Evolutionary conservation across 495 filamentous ascomycete species (phyloP).

Genomic region (Daldinia decipiens): DNA sequence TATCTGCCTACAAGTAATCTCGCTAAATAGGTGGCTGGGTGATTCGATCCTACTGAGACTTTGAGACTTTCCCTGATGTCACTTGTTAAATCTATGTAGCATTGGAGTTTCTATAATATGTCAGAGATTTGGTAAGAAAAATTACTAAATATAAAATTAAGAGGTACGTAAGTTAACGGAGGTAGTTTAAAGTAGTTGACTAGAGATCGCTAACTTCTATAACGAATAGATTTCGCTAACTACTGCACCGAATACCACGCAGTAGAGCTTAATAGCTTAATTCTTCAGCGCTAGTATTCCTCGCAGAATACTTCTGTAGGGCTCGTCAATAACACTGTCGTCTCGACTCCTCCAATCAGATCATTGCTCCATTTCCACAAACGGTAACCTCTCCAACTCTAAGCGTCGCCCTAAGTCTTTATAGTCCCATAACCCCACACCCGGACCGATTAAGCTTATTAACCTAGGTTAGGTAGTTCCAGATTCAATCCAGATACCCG

Average conservation of each 20-base stretch:
- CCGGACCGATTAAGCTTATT: not conserved
- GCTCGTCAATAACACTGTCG: not conserved
- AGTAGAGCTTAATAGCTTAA: slow-evolving; percentile 1
- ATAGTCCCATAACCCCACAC: too few species aligned
- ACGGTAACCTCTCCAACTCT: slow-evolving; percentile 8
- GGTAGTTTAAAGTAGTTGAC: not conserved
- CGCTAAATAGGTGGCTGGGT: slow-evolving; percentile 11
- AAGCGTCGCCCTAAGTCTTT: not conserved
- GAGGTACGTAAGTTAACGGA: too few species aligned
- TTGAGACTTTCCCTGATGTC: too few species aligned
- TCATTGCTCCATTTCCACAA: slow-evolving; percentile 5
- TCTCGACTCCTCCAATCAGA: slow-evolving; percentile 22
- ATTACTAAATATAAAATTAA: not conserved
- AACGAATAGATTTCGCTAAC: slow-evolving; percentile 6
- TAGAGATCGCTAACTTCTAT: not conserved
- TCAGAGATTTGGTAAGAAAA: not conserved
- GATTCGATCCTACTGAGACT: not conserved
- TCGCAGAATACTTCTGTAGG: not conserved
- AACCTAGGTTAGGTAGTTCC: too few species aligned
- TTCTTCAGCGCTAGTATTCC: slow-evolving; percentile 20
- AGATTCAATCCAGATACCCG: too few species aligned
- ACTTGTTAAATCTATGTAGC: not conserved
- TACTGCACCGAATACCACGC: slow-evolving; percentile 21
- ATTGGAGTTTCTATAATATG: not conserved
- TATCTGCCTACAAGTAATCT: not conserved